Base-by-base conservation (phyloP, 2,329 filamentous ascomycete species). In the Pleoardoris graminearum region DNA sequence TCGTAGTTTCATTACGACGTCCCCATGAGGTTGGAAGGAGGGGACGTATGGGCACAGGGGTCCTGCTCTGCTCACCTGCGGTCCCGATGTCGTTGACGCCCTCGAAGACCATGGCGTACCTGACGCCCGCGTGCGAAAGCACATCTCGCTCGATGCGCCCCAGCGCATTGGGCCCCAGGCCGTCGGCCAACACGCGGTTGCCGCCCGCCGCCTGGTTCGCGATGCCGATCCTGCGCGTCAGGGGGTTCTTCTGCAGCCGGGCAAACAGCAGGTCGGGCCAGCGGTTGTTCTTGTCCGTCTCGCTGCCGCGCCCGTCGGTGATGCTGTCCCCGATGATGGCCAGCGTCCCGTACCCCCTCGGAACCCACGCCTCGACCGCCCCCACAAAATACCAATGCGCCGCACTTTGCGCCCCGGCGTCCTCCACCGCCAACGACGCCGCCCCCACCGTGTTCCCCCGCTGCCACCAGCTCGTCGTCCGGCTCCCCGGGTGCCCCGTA, bases 141-240 rank as follows among this genome's bases (percentile, higher is more conserved):
- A 85, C 79, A 63, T 88, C 85, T 10, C 85, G 78, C 62, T 85
- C 79, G 55, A 87, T 79, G 2, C 85, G 81, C 30, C 77, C 74
- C 27, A 81, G 72, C 0, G 83, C 79, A 32, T 82, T 83, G 2
- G 85, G 85, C 0, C 85, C 85, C 0, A 86, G 75, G 0, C 85
- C 81, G 45, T 85, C 83, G 7, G 72, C 69, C 0, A 88, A 77
- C 2, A 88, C 77, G 0, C 82, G 74, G 69, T 88, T 88, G 19
- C 85, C 85, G 41, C 85, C 85, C 1, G 85, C 85, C 2, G 84
- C 85, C 71, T 87, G 82, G 73, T 88, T 87, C 58, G 79, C 74
- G 11, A 87, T 71, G 12, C 78, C 77, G 45, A 87, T 76, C 53
- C 79, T 72, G 21, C 71, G 72, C 72, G 46, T 79, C 75, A 10